phyloP scores from a whole-genome alignment of 2,329 filamentous ascomycete species.

The Trichoderma sp. region DNA sequence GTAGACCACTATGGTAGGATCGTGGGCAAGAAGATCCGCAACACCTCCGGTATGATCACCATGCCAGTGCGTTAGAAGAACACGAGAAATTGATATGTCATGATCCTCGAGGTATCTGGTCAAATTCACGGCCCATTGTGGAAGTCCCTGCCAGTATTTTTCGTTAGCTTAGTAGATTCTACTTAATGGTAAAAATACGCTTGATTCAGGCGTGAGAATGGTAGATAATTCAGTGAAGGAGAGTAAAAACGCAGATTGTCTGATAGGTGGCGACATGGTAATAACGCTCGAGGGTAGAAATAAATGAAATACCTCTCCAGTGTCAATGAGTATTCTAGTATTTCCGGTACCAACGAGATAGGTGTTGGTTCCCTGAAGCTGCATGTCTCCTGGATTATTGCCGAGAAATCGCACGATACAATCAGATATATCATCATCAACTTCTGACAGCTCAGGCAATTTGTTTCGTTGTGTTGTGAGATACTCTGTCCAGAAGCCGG shows the following conservation, averaged over 20 bases:
- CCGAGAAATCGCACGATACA: background rate
- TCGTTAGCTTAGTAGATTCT: background rate
- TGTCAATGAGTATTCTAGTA: constrained; percentile 11
- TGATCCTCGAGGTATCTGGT: background rate
- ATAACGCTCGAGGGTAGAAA: background rate
- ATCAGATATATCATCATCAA: background rate
- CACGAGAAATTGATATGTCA: constrained; percentile 35
- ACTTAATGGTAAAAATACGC: background rate
- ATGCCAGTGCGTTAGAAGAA: constrained; percentile 73
- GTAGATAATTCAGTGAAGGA: background rate
- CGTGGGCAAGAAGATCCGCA: constrained; percentile 47
- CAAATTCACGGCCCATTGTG: background rate
- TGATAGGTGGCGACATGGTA: background rate
- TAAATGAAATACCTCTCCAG: background rate
- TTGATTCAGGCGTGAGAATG: accelerated
- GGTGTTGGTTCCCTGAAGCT: constrained; percentile 18
- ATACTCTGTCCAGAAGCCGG: background rate
- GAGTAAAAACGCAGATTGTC: background rate
- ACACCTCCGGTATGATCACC: constrained; percentile 68
- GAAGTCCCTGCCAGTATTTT: background rate
- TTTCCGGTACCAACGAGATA: constrained; percentile 14
- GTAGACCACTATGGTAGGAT: constrained; percentile 20
- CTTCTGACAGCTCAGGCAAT: background rate
- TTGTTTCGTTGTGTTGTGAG: background rate
- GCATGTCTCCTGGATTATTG: background rate